A percentile compares a stretch with the other conserved stretches of the same genome.
Conservation (phyloP, 1,284 basidiomycete genomes). For the Lignosus rhinocerotis region DNA sequence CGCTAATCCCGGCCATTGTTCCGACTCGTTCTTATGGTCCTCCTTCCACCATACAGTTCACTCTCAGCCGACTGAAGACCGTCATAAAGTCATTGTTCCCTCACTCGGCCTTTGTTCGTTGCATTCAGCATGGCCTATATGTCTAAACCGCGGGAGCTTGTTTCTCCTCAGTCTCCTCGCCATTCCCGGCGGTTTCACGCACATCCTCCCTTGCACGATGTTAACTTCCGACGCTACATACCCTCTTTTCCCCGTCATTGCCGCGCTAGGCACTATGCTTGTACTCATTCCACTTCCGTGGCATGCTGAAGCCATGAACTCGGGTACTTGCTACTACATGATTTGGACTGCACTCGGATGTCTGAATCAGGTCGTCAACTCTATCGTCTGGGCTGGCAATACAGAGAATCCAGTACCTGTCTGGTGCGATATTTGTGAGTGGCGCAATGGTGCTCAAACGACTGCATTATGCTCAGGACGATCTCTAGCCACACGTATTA, state of each 20-base stretch:
- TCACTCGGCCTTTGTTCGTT: no score
- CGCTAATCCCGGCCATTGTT: no score
- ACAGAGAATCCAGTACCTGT: slow-evolving; percentile 55
- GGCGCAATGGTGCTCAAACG: neutral
- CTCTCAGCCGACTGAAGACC: no score
- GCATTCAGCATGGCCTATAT: no score
- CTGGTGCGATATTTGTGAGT: slow-evolving; percentile 78
- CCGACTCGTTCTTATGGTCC: no score
- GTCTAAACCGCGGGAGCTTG: no score
- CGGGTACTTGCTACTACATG: neutral
- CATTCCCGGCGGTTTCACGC: no score
- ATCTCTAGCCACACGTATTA: slow-evolving; percentile 39
- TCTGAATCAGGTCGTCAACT: slow-evolving; percentile 56
- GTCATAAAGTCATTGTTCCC: no score
- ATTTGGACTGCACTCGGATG: slow-evolving; percentile 38
- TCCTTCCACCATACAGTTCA: no score
- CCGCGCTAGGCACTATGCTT: slow-evolving; percentile 16
- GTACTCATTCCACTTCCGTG: slow-evolving; percentile 52
- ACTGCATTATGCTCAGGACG: neutral
- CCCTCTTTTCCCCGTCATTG: neutral
- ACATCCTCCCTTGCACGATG: no score
- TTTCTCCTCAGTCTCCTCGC: no score
- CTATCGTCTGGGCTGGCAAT: slow-evolving; percentile 50
- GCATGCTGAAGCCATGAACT: slow-evolving; percentile 50
- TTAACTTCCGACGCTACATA: neutral